Evolutionary conservation across 495 filamentous ascomycete species (phyloP).

Genomic region (Sporormia fimetaria): DNA sequence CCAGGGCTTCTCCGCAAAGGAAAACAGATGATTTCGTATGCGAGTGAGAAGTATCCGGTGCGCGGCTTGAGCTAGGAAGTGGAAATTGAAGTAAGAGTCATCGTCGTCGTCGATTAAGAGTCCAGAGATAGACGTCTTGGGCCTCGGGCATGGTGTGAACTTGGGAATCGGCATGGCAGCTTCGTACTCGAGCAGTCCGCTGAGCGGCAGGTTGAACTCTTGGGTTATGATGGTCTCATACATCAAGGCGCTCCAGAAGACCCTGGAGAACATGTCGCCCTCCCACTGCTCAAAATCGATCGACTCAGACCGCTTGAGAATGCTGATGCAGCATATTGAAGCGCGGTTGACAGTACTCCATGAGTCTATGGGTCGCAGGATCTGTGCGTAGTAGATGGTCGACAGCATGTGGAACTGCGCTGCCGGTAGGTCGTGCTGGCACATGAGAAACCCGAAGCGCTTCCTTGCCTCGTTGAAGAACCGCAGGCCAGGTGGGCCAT

Average conservation of each 20-base stretch:
- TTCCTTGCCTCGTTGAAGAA: slow-evolving; percentile 25
- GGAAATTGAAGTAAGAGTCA: slow-evolving; percentile 25
- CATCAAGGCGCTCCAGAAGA: slow-evolving; percentile 25
- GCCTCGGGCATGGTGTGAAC: slow-evolving; percentile 16
- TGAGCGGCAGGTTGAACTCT: slow-evolving; percentile 20
- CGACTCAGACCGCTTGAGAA: slow-evolving; percentile 10
- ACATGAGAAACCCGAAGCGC: slow-evolving; percentile 20
- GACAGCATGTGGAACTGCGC: slow-evolving; percentile 23
- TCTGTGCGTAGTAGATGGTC: slow-evolving; percentile 22
- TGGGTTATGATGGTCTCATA: slow-evolving; percentile 24
- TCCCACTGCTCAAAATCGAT: slow-evolving; percentile 24
- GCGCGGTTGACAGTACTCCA: slow-evolving; percentile 24
- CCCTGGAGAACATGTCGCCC: slow-evolving; percentile 20
- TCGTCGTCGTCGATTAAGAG: slow-evolving; percentile 11
- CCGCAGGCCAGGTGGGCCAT: slow-evolving; percentile 18
- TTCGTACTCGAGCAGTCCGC: slow-evolving; percentile 19
- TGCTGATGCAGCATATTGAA: slow-evolving; percentile 19
- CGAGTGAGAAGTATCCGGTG: slow-evolving; percentile 21
- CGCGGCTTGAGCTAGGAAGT: slow-evolving; percentile 23
- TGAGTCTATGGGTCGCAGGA: slow-evolving; percentile 21
- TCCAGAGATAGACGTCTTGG: slow-evolving; percentile 10
- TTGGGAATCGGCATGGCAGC: slow-evolving; percentile 22
- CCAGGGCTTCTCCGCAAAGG: slow-evolving; percentile 11
- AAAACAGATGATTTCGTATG: slow-evolving; percentile 17
- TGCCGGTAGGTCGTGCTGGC: slow-evolving; percentile 16